Conservation (phyloP, 2,329 filamentous ascomycete species). For the Phialophora expanda region DNA sequence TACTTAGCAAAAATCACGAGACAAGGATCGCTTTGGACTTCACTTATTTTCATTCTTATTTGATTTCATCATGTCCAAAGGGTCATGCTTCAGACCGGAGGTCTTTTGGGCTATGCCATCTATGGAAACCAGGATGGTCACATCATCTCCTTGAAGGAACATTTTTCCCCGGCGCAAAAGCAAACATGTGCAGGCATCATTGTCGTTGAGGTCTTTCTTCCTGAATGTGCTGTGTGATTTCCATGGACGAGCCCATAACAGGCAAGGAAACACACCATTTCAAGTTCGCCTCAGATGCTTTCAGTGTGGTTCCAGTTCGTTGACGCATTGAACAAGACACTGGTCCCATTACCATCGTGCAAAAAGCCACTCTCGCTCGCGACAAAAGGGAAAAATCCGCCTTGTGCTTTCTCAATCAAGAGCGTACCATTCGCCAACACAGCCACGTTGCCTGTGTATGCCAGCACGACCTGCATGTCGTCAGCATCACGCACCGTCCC, state of each 20-base stretch:
- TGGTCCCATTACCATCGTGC: background rate
- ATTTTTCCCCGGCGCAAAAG: background rate
- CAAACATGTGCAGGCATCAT: background rate
- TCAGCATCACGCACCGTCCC: conserved; percentile 23
- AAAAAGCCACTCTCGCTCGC: background rate
- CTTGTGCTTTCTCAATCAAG: conserved; percentile 14
- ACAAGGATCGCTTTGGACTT: background rate
- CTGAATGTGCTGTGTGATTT: background rate
- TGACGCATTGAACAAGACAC: background rate
- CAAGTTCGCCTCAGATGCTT: background rate
- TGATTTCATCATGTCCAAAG: background rate
- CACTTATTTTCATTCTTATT: background rate
- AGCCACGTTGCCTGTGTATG: conserved; percentile 2
- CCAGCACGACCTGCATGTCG: conserved; percentile 11
- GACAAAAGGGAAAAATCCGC: conserved; percentile 8
- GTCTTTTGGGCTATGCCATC: background rate
- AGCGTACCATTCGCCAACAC: conserved; percentile 22
- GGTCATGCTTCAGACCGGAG: background rate
- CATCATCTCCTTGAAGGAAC: background rate
- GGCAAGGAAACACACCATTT: background rate
- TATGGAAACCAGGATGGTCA: background rate
- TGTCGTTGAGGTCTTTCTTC: background rate
- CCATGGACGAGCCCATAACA: background rate
- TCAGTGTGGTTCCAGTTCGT: background rate
- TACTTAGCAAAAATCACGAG: background rate